Evolutionary conservation across 1,284 basidiomycete species (phyloP).

Genomic region (Pseudomicrostroma phylloplanum): DNA sequence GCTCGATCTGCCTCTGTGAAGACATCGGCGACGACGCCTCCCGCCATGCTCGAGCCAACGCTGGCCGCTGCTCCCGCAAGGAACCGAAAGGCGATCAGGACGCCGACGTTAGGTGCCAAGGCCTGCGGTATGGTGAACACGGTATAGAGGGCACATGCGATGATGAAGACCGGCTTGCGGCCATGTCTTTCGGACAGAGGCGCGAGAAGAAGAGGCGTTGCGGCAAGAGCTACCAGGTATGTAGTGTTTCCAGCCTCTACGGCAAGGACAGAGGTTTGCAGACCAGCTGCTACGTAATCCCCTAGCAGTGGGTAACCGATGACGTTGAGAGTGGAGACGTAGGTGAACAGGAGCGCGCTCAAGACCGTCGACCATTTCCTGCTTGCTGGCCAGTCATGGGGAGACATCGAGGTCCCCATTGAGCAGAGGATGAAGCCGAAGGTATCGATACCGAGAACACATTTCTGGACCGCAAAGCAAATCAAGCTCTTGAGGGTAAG

Average conservation of each 20-base stretch:
- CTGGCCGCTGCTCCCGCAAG: constrained; percentile 47
- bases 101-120: constrained; percentile 8
- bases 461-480: too few relatives aligned
- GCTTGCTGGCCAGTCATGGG: too few relatives aligned
- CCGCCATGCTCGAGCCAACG: constrained; percentile 48
- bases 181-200: constrained; percentile 35
- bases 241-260: constrained; percentile 7
- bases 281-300: too few relatives aligned
- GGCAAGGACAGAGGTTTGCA: too few relatives aligned
- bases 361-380: too few relatives aligned
- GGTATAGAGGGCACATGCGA: constrained; percentile 7
- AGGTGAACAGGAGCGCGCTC: too few relatives aligned
- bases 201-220: constrained; percentile 32
- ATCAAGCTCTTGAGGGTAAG: too few relatives aligned
- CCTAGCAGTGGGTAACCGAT: too few relatives aligned
- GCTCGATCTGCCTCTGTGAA: background rate
- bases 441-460: too few relatives aligned
- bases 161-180: constrained; percentile 28
- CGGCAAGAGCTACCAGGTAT: constrained; percentile 29
- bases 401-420: too few relatives aligned
- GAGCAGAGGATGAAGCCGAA: too few relatives aligned
- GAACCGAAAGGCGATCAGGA: constrained; percentile 44
- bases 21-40: constrained; percentile 39
- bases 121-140: constrained; percentile 10
- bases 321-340: too few relatives aligned